Percentiles rank a stretch among this genome's conserved stretches.
phyloP scores from a whole-genome alignment of 805 yeast genomes.

The Kodamaea jinghongensis region DNA sequence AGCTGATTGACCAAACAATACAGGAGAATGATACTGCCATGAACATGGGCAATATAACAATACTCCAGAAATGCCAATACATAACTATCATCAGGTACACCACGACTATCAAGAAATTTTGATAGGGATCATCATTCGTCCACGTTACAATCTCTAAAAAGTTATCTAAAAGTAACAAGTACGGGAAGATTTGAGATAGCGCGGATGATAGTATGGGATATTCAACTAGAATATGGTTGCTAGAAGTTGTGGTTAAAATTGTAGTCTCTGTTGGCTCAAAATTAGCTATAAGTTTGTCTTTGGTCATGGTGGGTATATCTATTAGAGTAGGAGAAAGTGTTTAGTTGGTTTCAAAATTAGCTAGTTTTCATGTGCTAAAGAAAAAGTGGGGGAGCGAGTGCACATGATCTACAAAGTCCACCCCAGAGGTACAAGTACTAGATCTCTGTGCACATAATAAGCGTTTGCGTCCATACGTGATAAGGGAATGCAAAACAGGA shows the following conservation, averaged over 20 bases:
- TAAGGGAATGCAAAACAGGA: no score
- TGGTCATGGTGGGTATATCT: slow-evolving; percentile 2
- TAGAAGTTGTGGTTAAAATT: slow-evolving; percentile 27
- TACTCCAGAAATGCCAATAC: slow-evolving; percentile 42
- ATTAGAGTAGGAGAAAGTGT: background rate
- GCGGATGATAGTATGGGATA: slow-evolving; percentile 48
- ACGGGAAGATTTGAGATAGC: slow-evolving; percentile 47
- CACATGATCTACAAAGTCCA: no score
- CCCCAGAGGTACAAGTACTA: no score
- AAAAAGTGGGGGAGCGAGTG: slow-evolving; percentile 6
- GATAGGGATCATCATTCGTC: slow-evolving; percentile 52
- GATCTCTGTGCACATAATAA: no score
- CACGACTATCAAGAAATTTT: slow-evolving; percentile 42
- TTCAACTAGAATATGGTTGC: slow-evolving; percentile 34
- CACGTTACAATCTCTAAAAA: slow-evolving; percentile 48
- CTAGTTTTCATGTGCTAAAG: slow-evolving; percentile 6
- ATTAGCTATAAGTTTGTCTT: slow-evolving; percentile 17
- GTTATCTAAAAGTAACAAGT: slow-evolving; percentile 43
- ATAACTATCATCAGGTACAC: slow-evolving; percentile 36
- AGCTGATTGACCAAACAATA: slow-evolving; percentile 44
- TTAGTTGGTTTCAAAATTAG: background rate
- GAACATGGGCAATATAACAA: slow-evolving; percentile 39
- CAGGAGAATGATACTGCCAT: slow-evolving; percentile 37
- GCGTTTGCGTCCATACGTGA: no score
- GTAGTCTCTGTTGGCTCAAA: slow-evolving; percentile 41